phyloP scores from a whole-genome alignment of 768 basidiomycete genomes.

The Mycena metata region DNA sequence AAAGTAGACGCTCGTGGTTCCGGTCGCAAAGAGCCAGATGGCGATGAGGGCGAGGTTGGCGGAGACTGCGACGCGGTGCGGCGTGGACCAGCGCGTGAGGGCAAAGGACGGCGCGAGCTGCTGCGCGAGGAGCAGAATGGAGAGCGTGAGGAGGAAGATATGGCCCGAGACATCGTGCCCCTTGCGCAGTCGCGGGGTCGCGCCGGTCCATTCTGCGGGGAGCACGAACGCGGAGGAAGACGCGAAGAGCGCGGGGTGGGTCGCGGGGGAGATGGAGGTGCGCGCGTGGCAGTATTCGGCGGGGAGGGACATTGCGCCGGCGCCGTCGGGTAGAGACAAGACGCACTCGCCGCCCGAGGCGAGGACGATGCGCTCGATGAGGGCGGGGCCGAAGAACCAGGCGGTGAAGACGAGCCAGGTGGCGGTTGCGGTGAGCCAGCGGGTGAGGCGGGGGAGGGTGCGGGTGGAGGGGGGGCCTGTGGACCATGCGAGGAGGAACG shows the following conservation, averaged over 20 bases:
- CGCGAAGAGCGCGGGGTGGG: conserved; percentile 76
- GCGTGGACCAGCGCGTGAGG: conserved; percentile 51
- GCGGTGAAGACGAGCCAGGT: conserved; percentile 82
- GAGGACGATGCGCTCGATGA: conserved; percentile 75
- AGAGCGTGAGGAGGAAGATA: conserved; percentile 88
- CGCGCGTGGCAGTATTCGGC: conserved; percentile 67
- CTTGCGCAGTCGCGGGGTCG: conserved; percentile 72
- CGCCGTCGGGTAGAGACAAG: conserved; percentile 69
- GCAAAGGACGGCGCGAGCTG: conserved; percentile 74
- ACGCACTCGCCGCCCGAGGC: conserved; percentile 84
- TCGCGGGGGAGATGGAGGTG: conserved; percentile 64
- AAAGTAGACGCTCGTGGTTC: conserved; percentile 91
- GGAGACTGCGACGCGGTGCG: conserved; percentile 63
- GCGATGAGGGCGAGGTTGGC: conserved; percentile 63
- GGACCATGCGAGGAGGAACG: conserved; percentile 70
- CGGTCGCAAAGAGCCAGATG: conserved; percentile 80
- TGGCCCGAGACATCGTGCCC: conserved; percentile 98
- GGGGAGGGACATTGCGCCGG: conserved; percentile 65
- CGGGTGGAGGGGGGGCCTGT: conserved; percentile 66
- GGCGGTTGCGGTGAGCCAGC: conserved; percentile 71
- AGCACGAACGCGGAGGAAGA: conserved; percentile 49
- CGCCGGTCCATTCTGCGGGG: conserved; percentile 58
- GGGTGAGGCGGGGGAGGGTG: conserved; percentile 57
- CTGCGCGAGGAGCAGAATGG: conserved; percentile 81
- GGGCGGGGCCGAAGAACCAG: conserved; percentile 91